Evolutionary conservation across 2,329 filamentous ascomycete species (phyloP), one percentile per base, ranked within the genome.

Genomic region (Exophiala bonariae): DNA sequence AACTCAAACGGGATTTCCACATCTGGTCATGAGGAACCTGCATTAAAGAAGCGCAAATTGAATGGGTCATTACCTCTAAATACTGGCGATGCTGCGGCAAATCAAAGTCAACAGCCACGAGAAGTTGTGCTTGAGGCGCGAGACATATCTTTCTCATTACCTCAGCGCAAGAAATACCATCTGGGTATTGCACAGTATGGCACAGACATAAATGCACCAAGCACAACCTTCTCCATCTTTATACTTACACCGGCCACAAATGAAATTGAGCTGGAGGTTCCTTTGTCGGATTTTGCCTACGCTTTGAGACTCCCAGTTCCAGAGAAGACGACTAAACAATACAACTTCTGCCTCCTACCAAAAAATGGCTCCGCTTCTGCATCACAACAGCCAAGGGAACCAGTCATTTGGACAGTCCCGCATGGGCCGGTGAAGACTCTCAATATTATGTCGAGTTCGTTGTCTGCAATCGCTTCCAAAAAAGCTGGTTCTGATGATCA

Each of bases 141-240:
- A 46, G 80, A 83, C 55, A 68, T 82, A 44, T 82, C 79, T 46
- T 83, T 85, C 63, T 73, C 79, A 13, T 71, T 83, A 1, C 82
- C 82, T 3, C 77, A 81, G 57, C 70, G 82, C 43, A 85, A 84
- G 69, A 85, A 85, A 68, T 70, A 83, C 50, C 78, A 72, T 38
- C 68, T 85, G 20, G 77, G 83, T 60, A 62, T 84, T n/a, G 70
- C 79, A 28, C 65, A 66, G 19, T 67, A 67, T 45, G 49, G 46
- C 13, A 42, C 49, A 16, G 42, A 47, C 9, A 40, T 53, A 7
- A 23, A 54, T 32, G 28, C 17, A 3, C 17, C 39, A 5, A 30
- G 19, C 5, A 50, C 48, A 7, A 47, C 30, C n/a, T 58, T 48
- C 65, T 74, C 61, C 42, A 66, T 81, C 30, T 70, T 75, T 34